Percentiles rank a stretch among this genome's conserved stretches.
phyloP scores from a whole-genome alignment of 331 rosid genomes.

The Acacia pycnantha region DNA sequence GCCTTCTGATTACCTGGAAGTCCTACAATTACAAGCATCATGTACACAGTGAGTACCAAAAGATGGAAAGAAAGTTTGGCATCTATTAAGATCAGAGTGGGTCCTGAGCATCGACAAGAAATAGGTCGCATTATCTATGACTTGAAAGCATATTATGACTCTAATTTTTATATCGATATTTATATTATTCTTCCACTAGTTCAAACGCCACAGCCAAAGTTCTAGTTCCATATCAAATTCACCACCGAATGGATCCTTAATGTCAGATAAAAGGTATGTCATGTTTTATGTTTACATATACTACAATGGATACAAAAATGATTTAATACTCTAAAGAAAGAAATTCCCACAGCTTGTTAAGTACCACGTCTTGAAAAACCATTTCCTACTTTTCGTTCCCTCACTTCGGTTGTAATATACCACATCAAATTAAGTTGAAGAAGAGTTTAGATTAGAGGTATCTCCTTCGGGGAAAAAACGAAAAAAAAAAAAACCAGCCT shows the following conservation, averaged over 20 bases:
- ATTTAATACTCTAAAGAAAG: background rate
- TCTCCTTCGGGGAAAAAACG: background rate
- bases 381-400: slow-evolving; percentile 1
- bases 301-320: background rate
- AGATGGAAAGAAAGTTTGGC: background rate
- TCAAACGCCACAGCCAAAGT: slow-evolving; percentile 1
- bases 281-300: background rate
- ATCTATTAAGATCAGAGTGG: background rate
- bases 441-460: background rate
- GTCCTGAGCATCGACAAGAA: background rate
- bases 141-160: background rate
- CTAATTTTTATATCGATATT: background rate
- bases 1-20: slow-evolving; percentile 48
- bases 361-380: background rate
- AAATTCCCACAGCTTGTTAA: slow-evolving; percentile 16
- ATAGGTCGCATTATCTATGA: background rate
- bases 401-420: background rate
- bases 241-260: background rate
- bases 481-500: background rate
- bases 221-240: slow-evolving; percentile 7
- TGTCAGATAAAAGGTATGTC: background rate
- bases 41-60: background rate
- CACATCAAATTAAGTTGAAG: background rate
- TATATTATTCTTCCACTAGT: background rate
- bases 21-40: slow-evolving; percentile 38